Percentiles rank a stretch among this genome's conserved stretches.
Evolutionary conservation across 2,329 filamentous ascomycete species (phyloP).

Genomic region (Huntiella abstrusa): DNA sequence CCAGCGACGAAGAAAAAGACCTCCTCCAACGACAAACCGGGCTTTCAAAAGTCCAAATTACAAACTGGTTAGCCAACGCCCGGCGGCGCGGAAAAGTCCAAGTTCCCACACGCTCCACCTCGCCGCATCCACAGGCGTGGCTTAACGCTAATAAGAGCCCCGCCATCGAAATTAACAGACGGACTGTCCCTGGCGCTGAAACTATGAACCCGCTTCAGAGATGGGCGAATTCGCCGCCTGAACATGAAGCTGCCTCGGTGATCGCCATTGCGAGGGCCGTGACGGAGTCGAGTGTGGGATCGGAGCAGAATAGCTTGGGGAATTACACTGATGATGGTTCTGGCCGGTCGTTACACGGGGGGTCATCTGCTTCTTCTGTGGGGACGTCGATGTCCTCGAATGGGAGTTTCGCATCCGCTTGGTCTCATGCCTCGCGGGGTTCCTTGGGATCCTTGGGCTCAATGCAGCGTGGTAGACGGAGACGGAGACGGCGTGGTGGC

Average conservation of each 20-base stretch:
- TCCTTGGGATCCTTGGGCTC: conserved; percentile 35
- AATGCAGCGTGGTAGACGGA: conserved; percentile 26
- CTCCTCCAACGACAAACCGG: conserved; percentile 61
- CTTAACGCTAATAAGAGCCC: conserved; percentile 35
- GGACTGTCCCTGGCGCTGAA: conserved; percentile 34
- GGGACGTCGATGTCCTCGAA: conserved; percentile 42
- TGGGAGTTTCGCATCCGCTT: conserved; percentile 38
- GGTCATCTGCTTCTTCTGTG: conserved; percentile 39
- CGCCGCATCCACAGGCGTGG: conserved; percentile 36
- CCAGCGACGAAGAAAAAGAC: conserved; percentile 72
- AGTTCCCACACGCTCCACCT: conserved; percentile 40
- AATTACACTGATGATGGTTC: conserved; percentile 44
- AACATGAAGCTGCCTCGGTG: conserved; percentile 41
- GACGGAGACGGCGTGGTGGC: conserved; percentile 26
- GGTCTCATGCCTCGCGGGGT: conserved; percentile 37
- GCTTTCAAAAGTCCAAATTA: conserved; percentile 65
- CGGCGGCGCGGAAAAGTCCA: conserved; percentile 64
- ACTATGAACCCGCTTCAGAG: conserved; percentile 37
- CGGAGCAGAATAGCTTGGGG: conserved; percentile 36
- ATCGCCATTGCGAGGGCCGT: conserved; percentile 39
- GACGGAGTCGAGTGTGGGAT: conserved; percentile 31
- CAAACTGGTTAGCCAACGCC: conserved; percentile 84
- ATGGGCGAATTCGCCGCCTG: conserved; percentile 39
- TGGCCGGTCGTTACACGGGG: conserved; percentile 30
- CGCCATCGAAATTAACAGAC: conserved; percentile 55